Evolutionary conservation across 1,284 basidiomycete genomes (phyloP).

Genomic region (Athelia psychrophila): DNA sequence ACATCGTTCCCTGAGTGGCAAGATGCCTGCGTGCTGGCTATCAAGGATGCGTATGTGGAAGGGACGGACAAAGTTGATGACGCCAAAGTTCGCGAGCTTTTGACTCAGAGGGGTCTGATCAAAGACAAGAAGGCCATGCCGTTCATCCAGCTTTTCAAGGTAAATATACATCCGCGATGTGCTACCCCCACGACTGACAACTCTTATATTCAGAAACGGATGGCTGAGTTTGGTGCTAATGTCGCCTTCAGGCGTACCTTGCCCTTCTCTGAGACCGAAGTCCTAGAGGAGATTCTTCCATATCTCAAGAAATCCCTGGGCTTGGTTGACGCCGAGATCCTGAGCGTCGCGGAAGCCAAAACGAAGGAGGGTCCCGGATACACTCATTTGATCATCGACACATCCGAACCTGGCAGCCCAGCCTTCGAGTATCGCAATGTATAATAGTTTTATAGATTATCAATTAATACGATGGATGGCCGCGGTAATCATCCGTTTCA

Average conservation of each 20-base stretch:
- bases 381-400: conserved; percentile 71
- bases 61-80: conserved; percentile 78
- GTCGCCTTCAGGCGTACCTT: conserved; percentile 87
- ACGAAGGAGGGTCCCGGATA: conserved; percentile 55
- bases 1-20: conserved; percentile 95
- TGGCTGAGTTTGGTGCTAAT: conserved; percentile 75
- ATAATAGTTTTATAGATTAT: conserved; percentile 10
- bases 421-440: conserved; percentile 84
- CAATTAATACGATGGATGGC: no score
- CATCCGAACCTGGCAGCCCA: conserved; percentile 85
- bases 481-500: no score
- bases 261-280: conserved; percentile 84
- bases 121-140: conserved; percentile 98
- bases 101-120: conserved; percentile 78
- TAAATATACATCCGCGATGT: conserved; percentile 31
- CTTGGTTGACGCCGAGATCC: conserved; percentile 70
- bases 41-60: conserved; percentile 70
- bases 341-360: conserved; percentile 70
- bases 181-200: not conserved
- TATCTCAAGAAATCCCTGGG: conserved; percentile 87
- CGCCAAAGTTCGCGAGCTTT: conserved; percentile 67
- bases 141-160: conserved; percentile 92
- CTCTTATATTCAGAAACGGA: conserved; percentile 64
- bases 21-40: conserved; percentile 73
- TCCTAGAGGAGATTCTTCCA: conserved; percentile 69